Evolutionary conservation across 1,284 basidiomycete genomes (phyloP), one percentile per base, ranked within the genome.

Genomic region (Agaricales sp.): DNA sequence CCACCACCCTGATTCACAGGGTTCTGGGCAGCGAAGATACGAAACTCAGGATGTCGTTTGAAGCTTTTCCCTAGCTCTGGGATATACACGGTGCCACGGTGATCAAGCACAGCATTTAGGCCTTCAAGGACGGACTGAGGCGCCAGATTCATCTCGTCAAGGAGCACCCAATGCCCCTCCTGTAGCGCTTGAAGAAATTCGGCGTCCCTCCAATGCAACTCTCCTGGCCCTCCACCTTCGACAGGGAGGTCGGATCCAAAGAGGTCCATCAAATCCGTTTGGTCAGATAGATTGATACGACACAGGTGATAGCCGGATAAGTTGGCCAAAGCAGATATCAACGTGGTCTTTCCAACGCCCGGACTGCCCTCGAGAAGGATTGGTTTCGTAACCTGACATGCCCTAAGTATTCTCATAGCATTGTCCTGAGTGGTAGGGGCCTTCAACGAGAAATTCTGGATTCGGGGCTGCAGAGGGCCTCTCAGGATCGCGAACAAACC

Each of bases 141-240:
- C 1, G 94, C 95, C 16, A 98, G 75, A 61, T 98, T 98, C 94
- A 98, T 98, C 67, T 99, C 96, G 66, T 99, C 96, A 4, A 99
- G 77, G 13, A 99, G 75, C 3, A 99, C 95, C 94, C 94, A 98
- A 56, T 91, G 82, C 2, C 96, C 96, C 51, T 85, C 79, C 65
- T 92, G 92, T 70, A 99, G 73, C 0, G 96, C 95, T 53, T 79
- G 81, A 47, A 99, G 73, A 63, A 99, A 99, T 46, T 97, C 93
- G 0, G 95, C 96, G 55, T 98, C 92, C 61, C 87, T 91, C 96
- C 97, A 99, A 2, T 85, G 85, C 63, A 99, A 99, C 63, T 96
- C 90, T 48, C 95, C 95, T 2, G 92, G 80, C 11, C 75, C 72
- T 23, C 93, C 93, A 23, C 92, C 91, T 65, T 97, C 94, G 1